A percentile compares a stretch with the other conserved stretches of the same genome.
These are phyloP conservation scores for Hydnomerulius pinastri DNA, from an alignment of 768 basidiomycete genomes.

Conservation along the genomic window DNA sequence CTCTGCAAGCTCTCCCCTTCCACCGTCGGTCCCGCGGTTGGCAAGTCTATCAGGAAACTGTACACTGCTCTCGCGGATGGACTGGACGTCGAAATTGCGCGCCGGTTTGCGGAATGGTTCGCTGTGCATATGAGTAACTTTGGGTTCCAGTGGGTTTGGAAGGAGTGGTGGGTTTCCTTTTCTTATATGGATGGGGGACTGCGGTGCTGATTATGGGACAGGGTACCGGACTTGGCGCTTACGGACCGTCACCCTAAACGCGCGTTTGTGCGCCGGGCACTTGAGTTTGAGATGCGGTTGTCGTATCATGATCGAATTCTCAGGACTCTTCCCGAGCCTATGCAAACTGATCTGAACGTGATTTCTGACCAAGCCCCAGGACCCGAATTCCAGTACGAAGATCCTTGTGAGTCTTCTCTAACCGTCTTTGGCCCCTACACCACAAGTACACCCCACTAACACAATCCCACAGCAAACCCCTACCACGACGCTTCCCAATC, in stretches of 20 bases:
- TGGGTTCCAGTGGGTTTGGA: constrained; percentile 98
- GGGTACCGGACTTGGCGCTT: constrained; percentile 83
- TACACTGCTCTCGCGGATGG: constrained; percentile 81
- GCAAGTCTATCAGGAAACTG: constrained; percentile 89
- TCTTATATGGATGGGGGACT: neutral
- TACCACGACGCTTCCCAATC: constrained; percentile 80
- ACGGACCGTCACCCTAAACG: constrained; percentile 81
- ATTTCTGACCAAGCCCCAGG: constrained; percentile 75
- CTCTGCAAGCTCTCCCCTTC: constrained; percentile 91
- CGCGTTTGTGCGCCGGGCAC: constrained; percentile 80
- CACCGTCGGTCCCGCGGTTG: constrained; percentile 94
- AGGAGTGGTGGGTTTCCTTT: constrained; percentile 76
- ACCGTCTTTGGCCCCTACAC: neutral
- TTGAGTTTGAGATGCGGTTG: constrained; percentile 88
- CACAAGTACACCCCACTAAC: neutral
- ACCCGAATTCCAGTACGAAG: constrained; percentile 82
- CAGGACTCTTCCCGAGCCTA: constrained; percentile 81
- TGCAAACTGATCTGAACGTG: constrained; percentile 66
- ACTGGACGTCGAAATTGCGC: constrained; percentile 80
- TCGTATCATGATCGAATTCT: constrained; percentile 92
- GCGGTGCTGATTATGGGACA: constrained; percentile 32
- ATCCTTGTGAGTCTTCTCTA: constrained; percentile 53
- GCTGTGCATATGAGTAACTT: constrained; percentile 97
- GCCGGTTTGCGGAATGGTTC: constrained; percentile 93
- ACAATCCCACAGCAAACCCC: constrained; percentile 64